phyloP scores from a whole-genome alignment of 2,329 filamentous ascomycete species.

The Colletotrichum sp. region DNA sequence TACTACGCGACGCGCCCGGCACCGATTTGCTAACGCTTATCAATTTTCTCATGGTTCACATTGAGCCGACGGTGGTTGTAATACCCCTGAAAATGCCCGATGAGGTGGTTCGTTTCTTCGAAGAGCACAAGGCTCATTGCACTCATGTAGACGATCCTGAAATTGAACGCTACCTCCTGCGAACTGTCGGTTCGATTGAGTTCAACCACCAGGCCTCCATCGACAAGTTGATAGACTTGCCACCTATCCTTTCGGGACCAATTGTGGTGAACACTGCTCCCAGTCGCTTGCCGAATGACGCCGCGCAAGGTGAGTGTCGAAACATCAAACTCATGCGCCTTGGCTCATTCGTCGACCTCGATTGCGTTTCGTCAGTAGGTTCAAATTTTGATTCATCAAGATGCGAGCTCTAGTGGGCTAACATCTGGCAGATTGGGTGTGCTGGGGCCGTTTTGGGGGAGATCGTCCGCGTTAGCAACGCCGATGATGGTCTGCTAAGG shows the following conservation, averaged over 20 bases:
- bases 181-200: conserved; percentile 72
- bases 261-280: neutral
- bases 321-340: conserved; percentile 70
- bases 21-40: conserved; percentile 35
- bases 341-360: conserved; percentile 73
- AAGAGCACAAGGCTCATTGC: conserved; percentile 20
- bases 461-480: conserved; percentile 59
- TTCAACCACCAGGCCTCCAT: conserved; percentile 73
- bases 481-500: neutral
- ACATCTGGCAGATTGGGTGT: conserved; percentile 67
- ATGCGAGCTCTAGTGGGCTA: neutral
- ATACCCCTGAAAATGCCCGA: conserved; percentile 52
- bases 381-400: neutral
- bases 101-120: conserved; percentile 34
- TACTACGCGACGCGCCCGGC: conserved; percentile 70
- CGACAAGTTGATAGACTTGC: conserved; percentile 67
- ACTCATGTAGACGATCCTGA: neutral
- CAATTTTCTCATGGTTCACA: conserved; percentile 58
- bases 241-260: conserved; percentile 34
- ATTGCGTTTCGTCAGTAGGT: conserved; percentile 71
- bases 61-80: conserved; percentile 60
- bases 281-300: neutral
- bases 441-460: conserved; percentile 86
- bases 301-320: conserved; percentile 45
- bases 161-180: conserved; percentile 47